Evolutionary conservation across 345 rosid species (phyloP), one percentile per base, ranked within the genome.

Genomic region (Sapria himalayana): DNA sequence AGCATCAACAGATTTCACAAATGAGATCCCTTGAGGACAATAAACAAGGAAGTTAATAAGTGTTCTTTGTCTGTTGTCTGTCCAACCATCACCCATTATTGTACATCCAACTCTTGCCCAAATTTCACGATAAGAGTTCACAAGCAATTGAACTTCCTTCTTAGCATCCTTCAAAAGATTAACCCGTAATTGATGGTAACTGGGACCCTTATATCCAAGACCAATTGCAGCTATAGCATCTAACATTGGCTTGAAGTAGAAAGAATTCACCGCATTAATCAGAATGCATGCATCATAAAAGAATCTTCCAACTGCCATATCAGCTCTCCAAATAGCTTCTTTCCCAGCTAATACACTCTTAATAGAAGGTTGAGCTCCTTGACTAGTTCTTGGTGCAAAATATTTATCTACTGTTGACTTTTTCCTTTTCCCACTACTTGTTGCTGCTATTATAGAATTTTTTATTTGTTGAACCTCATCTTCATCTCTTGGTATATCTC

Each of bases 41-140:
- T 62, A 50, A 41, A 37, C 64, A n/a, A 67, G 61, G 55, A 67
- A 56, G 14, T 52, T 58, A 12, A 67, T 25, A 19, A 72, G 22
- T 9, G 72, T 51, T 21, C 46, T 50, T 27, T 53, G 42, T 24
- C 38, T 54, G 15, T 45, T 51, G 47, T 50, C 50, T 13, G 56
- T 54, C 69, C 69, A 59, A 51, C 57, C 59, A 51, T 72, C 71
- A 59, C 58, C 66, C 52, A 64, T 39, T 29, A 72, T 40, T 5
- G 69, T 52, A 40, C 78, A 72, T 7, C 74, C 74, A 15, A 64
- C 56, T 57, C 56, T 72, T 49, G 46, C 70, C 74, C 78, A 72
- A n/a, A n/a, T n/a, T n/a, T n/a, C n/a, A n/a, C n/a, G n/a, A n/a
- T n/a, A n/a, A 18, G 54, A 61, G 9, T 65, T 70, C 50, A 58